Base-by-base conservation (phyloP, 441 rosid genomes). In the Caryocar brasiliense region DNA sequence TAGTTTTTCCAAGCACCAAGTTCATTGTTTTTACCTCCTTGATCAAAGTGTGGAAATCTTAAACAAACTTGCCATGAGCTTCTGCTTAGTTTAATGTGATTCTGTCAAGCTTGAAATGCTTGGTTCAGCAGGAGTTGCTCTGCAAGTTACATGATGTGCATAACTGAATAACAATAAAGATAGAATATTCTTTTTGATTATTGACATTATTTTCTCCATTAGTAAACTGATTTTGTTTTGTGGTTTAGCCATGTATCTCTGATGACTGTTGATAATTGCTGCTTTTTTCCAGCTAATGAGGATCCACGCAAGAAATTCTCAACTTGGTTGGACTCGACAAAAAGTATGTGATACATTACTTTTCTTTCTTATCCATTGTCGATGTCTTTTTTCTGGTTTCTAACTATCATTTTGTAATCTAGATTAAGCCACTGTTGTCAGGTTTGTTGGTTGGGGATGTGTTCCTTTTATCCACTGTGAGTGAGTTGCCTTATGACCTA, bases 291-390 rank as follows among this genome's bases (percentile, higher is more conserved):
- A 81, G 88, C 58, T 81, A 47, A 47, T 61, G 27, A 73, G 82
- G 60, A 78, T 78, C 65, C 75, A 70, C 42, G 46, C 69, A 11
- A 71, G 79, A 65, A 74, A 66, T 51, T 62, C 73, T 33, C 74
- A 52, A 55, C 73, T 62, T 48, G 77, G 82, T 28, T 81, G 88
- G 85, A 78, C 82, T 46, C 75, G 85, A n/a, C 88, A 81, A 54
- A 78, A 81, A 55, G 88, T 81, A 64, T 70, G 77, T 59, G 43
- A 21, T 25, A 6, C 21, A 32, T 66, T 41, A 22, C 32, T 29
- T 40, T 2, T 2, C n/a, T 30, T 27, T 18, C 17, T 26, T 10
- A 39, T 34, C 7, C 11, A 28, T 20, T 34, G n/a, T 26, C 6
- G 18, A 24, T 14, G n/a, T 48, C 19, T 18, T 39, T 39, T 46